These are phyloP conservation scores for Fusarium armeniacum DNA, from an alignment of 2,329 filamentous ascomycete species.

Conservation along the genomic window DNA sequence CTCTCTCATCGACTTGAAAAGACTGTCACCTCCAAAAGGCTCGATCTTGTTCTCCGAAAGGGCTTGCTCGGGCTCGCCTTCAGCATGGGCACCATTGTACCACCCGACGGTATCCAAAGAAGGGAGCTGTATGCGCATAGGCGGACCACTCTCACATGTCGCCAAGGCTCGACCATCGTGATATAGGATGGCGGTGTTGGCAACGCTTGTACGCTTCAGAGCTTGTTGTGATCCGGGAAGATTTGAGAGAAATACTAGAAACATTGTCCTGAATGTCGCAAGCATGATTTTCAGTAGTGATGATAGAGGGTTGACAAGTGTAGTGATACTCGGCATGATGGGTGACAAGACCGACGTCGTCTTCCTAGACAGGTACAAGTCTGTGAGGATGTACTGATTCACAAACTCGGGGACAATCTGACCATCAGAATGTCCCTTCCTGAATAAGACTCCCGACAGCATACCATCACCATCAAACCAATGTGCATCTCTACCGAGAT, in stretches of 20 bases:
- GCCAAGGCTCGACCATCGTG: conserved; percentile 78
- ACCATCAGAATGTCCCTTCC: conserved; percentile 47
- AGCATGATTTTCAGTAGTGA: conserved; percentile 9
- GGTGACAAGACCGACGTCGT: conserved; percentile 65
- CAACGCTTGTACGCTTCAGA: conserved; percentile 78
- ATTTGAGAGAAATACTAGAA: conserved; percentile 58
- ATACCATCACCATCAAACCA: conserved; percentile 85
- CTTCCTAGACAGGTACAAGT: conserved; percentile 69
- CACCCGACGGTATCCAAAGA: conserved; percentile 77
- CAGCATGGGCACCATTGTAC: conserved; percentile 72
- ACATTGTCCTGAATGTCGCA: conserved; percentile 25
- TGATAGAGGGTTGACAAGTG: conserved; percentile 69
- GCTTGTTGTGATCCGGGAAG: conserved; percentile 57
- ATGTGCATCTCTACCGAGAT: conserved; percentile 73
- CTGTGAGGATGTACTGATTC: conserved; percentile 77
- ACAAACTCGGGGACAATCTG: conserved; percentile 73
- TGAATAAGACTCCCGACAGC: conserved; percentile 76
- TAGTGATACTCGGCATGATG: conserved; percentile 76
- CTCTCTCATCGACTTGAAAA: conserved; percentile 74
- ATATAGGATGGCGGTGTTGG: conserved; percentile 75
- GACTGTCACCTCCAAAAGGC: conserved; percentile 67
- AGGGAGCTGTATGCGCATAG: conserved; percentile 74
- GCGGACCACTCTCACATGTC: conserved; percentile 79
- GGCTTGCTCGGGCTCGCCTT: conserved; percentile 58
- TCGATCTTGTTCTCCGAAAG: fast-evolving